Evolutionary conservation across 2,329 filamentous ascomycete species (phyloP).

Genomic region (Paramyrothecium roridum): DNA sequence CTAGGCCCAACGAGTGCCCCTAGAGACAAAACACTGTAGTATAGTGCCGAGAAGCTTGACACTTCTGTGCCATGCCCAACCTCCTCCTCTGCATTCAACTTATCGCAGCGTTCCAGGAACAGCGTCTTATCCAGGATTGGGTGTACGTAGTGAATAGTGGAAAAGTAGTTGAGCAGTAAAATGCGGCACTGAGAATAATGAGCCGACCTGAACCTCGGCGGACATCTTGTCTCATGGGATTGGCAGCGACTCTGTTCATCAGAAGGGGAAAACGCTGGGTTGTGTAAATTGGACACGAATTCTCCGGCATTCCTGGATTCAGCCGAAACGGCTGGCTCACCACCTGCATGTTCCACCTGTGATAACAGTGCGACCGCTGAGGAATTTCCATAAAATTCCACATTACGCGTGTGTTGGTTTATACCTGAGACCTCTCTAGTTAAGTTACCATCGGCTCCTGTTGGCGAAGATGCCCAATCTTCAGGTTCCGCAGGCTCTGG

Average conservation of each 20-base stretch:
- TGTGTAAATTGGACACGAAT: constrained; percentile 41
- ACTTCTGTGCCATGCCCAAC: not conserved
- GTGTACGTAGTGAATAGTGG: constrained; percentile 44
- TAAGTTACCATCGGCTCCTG: not conserved
- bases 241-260: constrained; percentile 5
- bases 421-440: constrained; percentile 37
- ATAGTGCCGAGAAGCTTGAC: constrained; percentile 41
- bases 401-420: constrained; percentile 40
- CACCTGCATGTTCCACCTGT: constrained; percentile 24
- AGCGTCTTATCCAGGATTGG: constrained; percentile 42
- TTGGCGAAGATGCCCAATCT: not conserved
- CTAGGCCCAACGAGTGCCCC: constrained; percentile 41
- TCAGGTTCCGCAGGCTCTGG: not conserved
- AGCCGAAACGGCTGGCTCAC: not conserved
- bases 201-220: constrained; percentile 11
- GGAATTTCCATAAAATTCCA: constrained; percentile 45
- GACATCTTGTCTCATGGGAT: constrained; percentile 1
- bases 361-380: constrained; percentile 39
- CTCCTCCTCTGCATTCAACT: constrained; percentile 5
- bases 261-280: constrained; percentile 35
- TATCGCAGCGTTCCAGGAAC: constrained; percentile 38
- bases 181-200: constrained; percentile 39
- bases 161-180: constrained; percentile 45
- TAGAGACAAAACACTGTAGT: constrained; percentile 42
- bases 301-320: constrained; percentile 25